These are phyloP conservation scores for Musa schizocarpa DNA, from an alignment of 176 grass and related monocot genomes.

Conservation along the genomic window DNA sequence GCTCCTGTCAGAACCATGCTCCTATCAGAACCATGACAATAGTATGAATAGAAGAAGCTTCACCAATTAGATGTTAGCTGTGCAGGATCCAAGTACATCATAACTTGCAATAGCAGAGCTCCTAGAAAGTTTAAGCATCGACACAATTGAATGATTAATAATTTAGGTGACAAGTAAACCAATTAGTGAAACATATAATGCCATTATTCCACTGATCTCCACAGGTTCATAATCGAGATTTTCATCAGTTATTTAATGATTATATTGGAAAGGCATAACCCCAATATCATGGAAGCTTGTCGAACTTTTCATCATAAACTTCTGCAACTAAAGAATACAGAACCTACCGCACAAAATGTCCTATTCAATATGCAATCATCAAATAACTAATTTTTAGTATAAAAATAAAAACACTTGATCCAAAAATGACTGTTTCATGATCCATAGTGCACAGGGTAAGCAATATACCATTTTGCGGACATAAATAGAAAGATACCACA, in stretches of 20 bases:
- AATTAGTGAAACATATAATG: too few species aligned
- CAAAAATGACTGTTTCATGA: not conserved
- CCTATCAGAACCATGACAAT: conserved; percentile 29
- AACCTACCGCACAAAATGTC: not conserved
- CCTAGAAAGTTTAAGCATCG: too few species aligned
- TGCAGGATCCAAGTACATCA: not conserved
- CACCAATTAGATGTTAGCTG: not conserved
- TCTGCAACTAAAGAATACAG: too few species aligned
- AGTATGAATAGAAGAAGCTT: not conserved
- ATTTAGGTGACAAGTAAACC: too few species aligned
- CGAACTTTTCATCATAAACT: too few species aligned
- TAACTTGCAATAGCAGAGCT: not conserved
- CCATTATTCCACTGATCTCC: too few species aligned
- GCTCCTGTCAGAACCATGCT: conserved; percentile 39
- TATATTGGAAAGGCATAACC: too few species aligned
- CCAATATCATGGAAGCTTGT: too few species aligned
- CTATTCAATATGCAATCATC: not conserved
- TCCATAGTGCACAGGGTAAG: not conserved
- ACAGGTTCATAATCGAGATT: too few species aligned
- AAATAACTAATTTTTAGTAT: not conserved
- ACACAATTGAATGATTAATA: too few species aligned
- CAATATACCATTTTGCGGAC: not conserved
- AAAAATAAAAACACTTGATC: too few species aligned
- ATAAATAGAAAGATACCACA: not conserved
- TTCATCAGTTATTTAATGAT: too few species aligned